Percentiles rank a stretch among this genome's conserved stretches.
Evolutionary conservation across 768 basidiomycete genomes (phyloP).

Genomic region (Calocybe gangraenosa): DNA sequence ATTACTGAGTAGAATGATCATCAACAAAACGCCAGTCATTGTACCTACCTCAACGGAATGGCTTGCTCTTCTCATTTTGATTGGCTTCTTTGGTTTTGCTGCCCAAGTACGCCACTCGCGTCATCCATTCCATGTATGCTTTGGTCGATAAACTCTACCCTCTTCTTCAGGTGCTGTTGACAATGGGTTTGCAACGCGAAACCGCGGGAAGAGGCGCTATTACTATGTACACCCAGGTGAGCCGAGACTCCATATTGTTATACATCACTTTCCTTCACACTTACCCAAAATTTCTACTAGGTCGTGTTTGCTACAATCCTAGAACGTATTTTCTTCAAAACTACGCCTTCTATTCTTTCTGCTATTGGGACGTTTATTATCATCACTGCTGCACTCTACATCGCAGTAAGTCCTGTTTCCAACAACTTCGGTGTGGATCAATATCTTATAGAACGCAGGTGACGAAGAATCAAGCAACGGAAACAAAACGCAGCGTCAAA

Average conservation of each 20-base stretch:
- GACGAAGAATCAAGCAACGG: conserved; percentile 4
- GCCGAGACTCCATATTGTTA: not conserved
- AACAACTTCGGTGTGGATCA: not conserved
- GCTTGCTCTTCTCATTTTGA: conserved; percentile 43
- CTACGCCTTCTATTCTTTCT: conserved; percentile 53
- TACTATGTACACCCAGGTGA: conserved; percentile 42
- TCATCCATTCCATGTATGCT: conserved; percentile 36
- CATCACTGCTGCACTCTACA: conserved; percentile 55
- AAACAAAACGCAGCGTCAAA: conserved; percentile 3
- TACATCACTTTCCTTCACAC: not conserved
- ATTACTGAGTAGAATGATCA: conserved; percentile 34
- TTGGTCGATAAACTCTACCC: not conserved
- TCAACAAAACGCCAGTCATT: conserved; percentile 34
- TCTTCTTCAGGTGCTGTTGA: conserved; percentile 48
- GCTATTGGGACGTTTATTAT: conserved; percentile 64
- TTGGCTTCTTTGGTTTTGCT: conserved; percentile 49
- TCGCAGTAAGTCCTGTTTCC: conserved; percentile 43
- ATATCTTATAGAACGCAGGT: not conserved
- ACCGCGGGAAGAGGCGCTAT: conserved; percentile 50
- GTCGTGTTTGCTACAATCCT: conserved; percentile 66
- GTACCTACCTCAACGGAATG: conserved; percentile 43
- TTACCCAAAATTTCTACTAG: conserved; percentile 21
- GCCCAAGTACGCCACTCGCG: conserved; percentile 44
- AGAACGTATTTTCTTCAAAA: conserved; percentile 63
- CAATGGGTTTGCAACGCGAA: conserved; percentile 49